Percentiles rank a stretch among this genome's conserved stretches.
Conservation (phyloP, 2,329 filamentous ascomycete genomes). For the Colletotrichum tropicale region DNA sequence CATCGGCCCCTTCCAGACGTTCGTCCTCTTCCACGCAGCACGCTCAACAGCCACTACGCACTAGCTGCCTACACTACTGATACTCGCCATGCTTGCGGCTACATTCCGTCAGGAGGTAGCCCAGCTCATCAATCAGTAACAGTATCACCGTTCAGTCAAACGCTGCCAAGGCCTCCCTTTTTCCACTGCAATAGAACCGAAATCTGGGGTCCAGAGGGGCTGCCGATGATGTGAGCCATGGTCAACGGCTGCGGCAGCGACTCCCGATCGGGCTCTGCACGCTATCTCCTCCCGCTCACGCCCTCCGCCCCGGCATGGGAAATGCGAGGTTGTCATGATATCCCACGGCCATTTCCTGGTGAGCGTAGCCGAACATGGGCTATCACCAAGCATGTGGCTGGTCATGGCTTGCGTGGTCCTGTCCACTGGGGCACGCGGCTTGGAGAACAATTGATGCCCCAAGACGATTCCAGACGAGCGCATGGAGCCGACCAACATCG, state of each 20-base stretch:
- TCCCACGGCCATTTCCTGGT: not conserved
- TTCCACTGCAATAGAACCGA: not conserved
- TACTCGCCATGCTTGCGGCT: not conserved
- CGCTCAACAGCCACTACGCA: not conserved
- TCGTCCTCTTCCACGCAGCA: not conserved
- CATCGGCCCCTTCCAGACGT: not conserved
- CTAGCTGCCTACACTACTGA: not conserved
- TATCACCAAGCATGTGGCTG: not conserved
- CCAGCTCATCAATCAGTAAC: conserved; percentile 19
- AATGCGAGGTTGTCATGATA: not conserved
- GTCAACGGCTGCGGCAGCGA: not conserved
- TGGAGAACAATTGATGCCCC: not conserved
- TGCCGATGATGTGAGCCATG: conserved; percentile 6
- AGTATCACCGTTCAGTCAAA: conserved; percentile 5
- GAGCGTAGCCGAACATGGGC: not conserved
- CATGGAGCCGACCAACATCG: not conserved
- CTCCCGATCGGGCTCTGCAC: conserved; percentile 2
- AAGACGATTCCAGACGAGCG: not conserved
- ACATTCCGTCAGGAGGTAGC: not conserved
- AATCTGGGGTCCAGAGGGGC: not conserved
- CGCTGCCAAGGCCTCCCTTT: conserved; percentile 6
- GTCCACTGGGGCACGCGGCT: not conserved
- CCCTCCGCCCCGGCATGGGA: not conserved
- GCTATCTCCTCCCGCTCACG: not conserved
- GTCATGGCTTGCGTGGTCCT: not conserved